A percentile compares a stretch with the other conserved stretches of the same genome.
These are phyloP conservation scores for Circinella minor DNA, from an alignment of 371 early-diverging fungal species.

Conservation along the genomic window DNA sequence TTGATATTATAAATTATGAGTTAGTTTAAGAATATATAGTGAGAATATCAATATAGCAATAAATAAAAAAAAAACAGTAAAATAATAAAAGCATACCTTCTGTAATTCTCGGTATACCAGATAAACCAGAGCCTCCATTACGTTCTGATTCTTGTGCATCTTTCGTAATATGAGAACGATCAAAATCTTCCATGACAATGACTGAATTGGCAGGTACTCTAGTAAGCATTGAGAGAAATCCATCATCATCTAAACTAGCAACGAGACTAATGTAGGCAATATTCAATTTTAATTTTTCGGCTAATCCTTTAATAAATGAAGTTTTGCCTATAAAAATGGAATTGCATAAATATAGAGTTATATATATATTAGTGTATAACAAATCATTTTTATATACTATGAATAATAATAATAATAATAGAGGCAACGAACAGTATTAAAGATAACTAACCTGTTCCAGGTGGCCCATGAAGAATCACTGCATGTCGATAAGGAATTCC, in stretches of 20 bases:
- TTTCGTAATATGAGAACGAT: slow-evolving; percentile 41
- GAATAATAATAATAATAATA: no score
- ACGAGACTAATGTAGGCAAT: slow-evolving; percentile 41
- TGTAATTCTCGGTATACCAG: slow-evolving; percentile 67
- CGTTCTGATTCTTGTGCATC: slow-evolving; percentile 23
- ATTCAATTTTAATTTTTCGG: slow-evolving; percentile 49
- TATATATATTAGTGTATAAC: no score
- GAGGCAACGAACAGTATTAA: neutral
- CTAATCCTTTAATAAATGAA: slow-evolving; percentile 67
- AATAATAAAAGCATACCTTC: neutral
- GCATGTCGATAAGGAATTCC: slow-evolving; percentile 96
- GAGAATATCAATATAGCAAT: neutral
- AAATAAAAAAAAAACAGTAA: slow-evolving; percentile 37
- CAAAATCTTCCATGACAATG: slow-evolving; percentile 53
- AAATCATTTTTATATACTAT: no score
- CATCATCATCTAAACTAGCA: slow-evolving; percentile 26
- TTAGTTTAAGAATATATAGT: neutral
- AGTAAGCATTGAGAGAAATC: slow-evolving; percentile 29
- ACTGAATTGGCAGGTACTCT: slow-evolving; percentile 38
- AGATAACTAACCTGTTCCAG: slow-evolving; percentile 56
- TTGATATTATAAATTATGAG: neutral
- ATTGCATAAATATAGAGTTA: neutral
- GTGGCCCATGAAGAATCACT: slow-evolving; percentile 65
- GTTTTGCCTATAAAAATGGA: slow-evolving; percentile 39
- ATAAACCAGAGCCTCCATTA: slow-evolving; percentile 14